Evolutionary conservation across 257 asterid genomes (phyloP).

Genomic region (Oldenlandia corymbosa): DNA sequence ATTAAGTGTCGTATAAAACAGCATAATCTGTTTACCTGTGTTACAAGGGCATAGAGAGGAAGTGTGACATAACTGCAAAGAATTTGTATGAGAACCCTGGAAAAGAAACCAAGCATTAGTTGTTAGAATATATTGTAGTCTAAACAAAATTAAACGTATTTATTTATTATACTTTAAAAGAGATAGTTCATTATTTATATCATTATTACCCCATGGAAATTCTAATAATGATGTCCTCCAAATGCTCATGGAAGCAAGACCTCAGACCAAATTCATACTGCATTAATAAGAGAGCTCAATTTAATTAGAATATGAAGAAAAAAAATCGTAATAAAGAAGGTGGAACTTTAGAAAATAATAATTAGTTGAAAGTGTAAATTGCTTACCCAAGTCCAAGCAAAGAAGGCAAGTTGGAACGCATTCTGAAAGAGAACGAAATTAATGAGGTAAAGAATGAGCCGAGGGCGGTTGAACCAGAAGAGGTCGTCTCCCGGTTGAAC

Average conservation of each 20-base stretch:
- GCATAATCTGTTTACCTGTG: constrained; percentile 85
- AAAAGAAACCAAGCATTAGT: not conserved
- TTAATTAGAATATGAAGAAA: too few species aligned
- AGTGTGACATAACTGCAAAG: constrained; percentile 91
- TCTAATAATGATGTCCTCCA: constrained; percentile 75
- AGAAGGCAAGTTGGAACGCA: constrained; percentile 94
- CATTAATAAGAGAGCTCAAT: not conserved
- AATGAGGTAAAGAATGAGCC: constrained; percentile 61
- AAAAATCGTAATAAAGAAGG: too few species aligned
- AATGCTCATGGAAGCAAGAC: constrained; percentile 74
- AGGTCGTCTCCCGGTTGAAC: constrained; percentile 78
- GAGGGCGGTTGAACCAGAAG: constrained; percentile 88
- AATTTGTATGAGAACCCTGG: constrained; percentile 65
- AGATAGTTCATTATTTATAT: not conserved
- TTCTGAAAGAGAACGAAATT: constrained; percentile 95
- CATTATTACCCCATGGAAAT: constrained; percentile 70
- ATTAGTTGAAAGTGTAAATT: not conserved
- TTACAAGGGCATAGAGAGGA: constrained; percentile 90
- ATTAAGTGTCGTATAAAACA: too few species aligned
- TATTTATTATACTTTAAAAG: not conserved
- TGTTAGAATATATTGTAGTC: not conserved
- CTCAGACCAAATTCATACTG: constrained; percentile 74
- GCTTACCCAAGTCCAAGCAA: constrained; percentile 90
- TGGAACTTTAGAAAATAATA: too few species aligned
- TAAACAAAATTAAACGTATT: not conserved